Conservation (phyloP, 192 early-diverging fungal species). For the Backusella tuberculispora region DNA sequence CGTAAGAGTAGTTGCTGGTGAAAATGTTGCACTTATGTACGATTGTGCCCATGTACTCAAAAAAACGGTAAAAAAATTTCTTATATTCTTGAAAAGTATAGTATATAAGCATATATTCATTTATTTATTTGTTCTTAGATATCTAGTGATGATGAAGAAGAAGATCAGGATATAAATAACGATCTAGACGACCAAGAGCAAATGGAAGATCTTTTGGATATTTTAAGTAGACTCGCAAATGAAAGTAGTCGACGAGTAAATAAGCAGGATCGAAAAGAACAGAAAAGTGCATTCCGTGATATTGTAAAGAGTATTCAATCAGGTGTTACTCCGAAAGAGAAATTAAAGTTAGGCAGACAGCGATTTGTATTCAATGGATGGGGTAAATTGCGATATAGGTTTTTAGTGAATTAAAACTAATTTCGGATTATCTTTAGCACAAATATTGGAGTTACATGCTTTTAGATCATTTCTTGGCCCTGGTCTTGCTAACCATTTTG, state of each 20-base stretch:
- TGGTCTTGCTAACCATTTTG: slow-evolving; percentile 1
- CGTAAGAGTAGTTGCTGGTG: neutral
- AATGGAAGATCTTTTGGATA: neutral
- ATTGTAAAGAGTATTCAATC: slow-evolving; percentile 1
- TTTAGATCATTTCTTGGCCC: neutral
- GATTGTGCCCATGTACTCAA: neutral
- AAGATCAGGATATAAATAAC: neutral
- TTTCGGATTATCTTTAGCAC: slow-evolving; percentile 1
- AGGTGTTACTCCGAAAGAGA: slow-evolving; percentile 1
- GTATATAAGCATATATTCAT: neutral
- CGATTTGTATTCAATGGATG: slow-evolving; percentile 13
- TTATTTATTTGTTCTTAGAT: neutral
- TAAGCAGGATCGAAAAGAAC: slow-evolving; percentile 19
- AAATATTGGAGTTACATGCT: slow-evolving; percentile 16
- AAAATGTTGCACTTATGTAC: slow-evolving; percentile 16
- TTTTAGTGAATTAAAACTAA: neutral
- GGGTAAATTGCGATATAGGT: neutral
- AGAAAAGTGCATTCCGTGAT: slow-evolving; percentile 10
- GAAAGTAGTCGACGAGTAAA: slow-evolving; percentile 1
- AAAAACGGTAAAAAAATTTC: no score
- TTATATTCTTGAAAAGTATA: neutral
- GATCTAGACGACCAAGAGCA: neutral
- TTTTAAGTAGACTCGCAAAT: slow-evolving; percentile 11
- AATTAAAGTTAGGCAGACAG: neutral
- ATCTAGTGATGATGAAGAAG: neutral